Base-by-base conservation (phyloP, 2,329 filamentous ascomycete genomes). In the Microcyclosporella mali region DNA sequence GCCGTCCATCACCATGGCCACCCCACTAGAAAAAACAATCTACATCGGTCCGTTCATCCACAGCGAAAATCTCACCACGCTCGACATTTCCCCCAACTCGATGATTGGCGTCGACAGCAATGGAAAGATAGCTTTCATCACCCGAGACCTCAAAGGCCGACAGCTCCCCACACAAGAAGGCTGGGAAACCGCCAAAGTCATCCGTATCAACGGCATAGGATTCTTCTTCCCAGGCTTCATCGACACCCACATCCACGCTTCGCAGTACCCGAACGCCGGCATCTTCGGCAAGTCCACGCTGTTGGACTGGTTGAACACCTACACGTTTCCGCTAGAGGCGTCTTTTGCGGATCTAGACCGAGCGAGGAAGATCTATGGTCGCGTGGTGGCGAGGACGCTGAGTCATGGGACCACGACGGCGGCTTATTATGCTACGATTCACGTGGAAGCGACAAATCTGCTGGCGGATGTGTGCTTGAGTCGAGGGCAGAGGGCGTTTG, bases 171-270 rank as follows among this genome's bases (percentile, higher is more conserved):
- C 48, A 55, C 41, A 37, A 66, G 12, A 15, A 45, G 51, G 62
- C 51, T 73, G 70, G 68, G 40, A 67, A 59, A 48, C 66, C 51
- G 58, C 65, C 30, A 54, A 70, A 60, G 49, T 65, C 1, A 56
- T 73, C 3, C 41, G 41, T 6, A 53, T 63, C 31, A 57, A 63
- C 33, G 68, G 70, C 3, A 33, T 74, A 9, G 76, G 84, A 41
- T 90, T 90, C 68, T 88, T 87, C 70, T 90, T 92, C 56, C 86
- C 86, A 0, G 86, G 86, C 4, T 88, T 90, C 59, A 81, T 92
- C 90, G 90, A 98, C 65, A 95, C 92, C 1, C 92, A 98, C 64
- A 85, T 95, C 45, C 92, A 98, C 63, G 92, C 92, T 7, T 79
- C 89, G 0, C 92, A 98, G 69, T 95, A 95, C 58, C 88, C 90